Evolutionary conservation across 148 eudicot species (phyloP), one percentile per base, ranked within the genome.

Genomic region (Chenopodium album): DNA sequence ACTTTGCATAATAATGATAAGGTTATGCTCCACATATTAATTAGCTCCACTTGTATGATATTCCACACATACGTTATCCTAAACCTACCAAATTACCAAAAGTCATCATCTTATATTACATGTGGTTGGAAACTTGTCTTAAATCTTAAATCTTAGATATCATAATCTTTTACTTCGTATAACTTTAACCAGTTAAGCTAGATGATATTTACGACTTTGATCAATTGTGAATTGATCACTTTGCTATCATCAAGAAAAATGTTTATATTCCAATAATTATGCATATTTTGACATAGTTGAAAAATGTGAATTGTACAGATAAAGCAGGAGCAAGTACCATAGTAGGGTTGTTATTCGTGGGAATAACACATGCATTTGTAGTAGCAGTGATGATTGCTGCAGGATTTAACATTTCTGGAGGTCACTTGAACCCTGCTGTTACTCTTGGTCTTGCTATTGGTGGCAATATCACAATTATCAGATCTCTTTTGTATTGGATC

Each of bases 351-450:
- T 90, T 96, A 68, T 94, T 92, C 13, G 93, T 94, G 76, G 99
- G 97, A 17, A 88, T 87, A 54, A 92, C 98, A 37, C 98, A 94
- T 69, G 89, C 95, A 9, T 82, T 94, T 41, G 98, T 92, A 62
- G 98, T 93, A 76, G 94, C 91, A 4, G 97, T 89, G 81, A 93
- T 91, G 97, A 90, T 93, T 26, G 89, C 97, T 0, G 98, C 95
- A 2, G 99, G 98, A 9, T 87, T 92, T 72, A 88, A 88, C 26
- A 90, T 96, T 34, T 96, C 95, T 11, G 99, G 99, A 3, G 98
- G 93, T 13, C 98, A 94, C 63, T 86, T 94, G 29, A 94, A 94
- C 86, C 98, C 98, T 0, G 97, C 97, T 0, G 98, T 94, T 70
- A 96, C 98, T 0, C 79, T 96, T 8, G 99, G 97, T 9, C 88